A percentile compares a stretch with the other conserved stretches of the same genome.
Evolutionary conservation across 2,329 filamentous ascomycete species (phyloP).

Genomic region (Venturia pyrina): DNA sequence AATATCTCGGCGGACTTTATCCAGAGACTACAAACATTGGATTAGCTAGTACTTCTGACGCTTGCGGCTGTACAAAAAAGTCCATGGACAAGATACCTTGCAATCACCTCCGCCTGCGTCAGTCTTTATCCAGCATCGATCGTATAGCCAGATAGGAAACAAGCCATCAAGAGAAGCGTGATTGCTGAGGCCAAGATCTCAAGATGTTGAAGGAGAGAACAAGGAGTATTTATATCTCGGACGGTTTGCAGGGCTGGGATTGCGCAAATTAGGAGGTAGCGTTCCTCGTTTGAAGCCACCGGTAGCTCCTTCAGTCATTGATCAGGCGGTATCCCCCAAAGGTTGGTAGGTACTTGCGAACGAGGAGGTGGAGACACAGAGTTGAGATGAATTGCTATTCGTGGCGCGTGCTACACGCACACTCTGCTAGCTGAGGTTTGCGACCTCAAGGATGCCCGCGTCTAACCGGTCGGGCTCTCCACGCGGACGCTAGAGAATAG

Average conservation of each 20-base stretch:
- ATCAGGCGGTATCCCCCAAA: slow-evolving; percentile 3
- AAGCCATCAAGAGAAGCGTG: neutral
- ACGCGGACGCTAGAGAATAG: neutral
- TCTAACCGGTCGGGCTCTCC: neutral
- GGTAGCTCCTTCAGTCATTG: neutral
- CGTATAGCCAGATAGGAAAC: neutral
- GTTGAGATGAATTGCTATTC: neutral
- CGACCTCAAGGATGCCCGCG: neutral
- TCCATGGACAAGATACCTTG: neutral
- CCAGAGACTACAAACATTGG: neutral
- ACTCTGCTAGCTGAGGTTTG: neutral
- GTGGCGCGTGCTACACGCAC: neutral
- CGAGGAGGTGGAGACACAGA: neutral
- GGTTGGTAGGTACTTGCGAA: neutral
- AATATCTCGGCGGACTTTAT: neutral
- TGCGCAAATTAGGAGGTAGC: neutral
- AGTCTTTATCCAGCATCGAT: neutral
- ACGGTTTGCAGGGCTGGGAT: too few species aligned
- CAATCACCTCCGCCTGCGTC: neutral
- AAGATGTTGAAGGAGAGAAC: neutral
- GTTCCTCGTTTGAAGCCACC: too few species aligned
- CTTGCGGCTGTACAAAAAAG: neutral
- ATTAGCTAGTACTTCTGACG: neutral
- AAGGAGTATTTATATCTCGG: neutral
- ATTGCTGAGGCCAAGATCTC: neutral